Evolutionary conservation across 768 basidiomycete species (phyloP).

Genomic region (Trametes maxima): DNA sequence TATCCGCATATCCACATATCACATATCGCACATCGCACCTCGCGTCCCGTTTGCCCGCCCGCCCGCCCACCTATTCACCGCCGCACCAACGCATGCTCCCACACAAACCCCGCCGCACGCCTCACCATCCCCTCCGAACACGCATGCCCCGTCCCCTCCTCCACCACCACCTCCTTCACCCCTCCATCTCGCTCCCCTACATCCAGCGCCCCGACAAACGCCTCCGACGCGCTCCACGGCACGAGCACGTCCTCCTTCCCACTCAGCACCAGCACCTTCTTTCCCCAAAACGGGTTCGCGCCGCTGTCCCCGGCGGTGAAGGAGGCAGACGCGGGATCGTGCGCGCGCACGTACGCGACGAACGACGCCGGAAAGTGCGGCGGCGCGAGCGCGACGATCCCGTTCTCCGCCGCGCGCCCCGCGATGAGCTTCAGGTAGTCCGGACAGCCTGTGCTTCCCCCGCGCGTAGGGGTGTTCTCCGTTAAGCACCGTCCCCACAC

Average conservation of each 20-base stretch:
- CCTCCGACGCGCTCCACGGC: constrained; percentile 59
- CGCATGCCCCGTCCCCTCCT: constrained; percentile 61
- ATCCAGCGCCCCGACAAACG: constrained; percentile 57
- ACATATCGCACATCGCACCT: not conserved
- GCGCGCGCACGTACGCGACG: constrained; percentile 43
- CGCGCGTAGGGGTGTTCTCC: constrained; percentile 29
- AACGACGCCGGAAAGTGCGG: constrained; percentile 64
- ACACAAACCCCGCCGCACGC: constrained; percentile 39
- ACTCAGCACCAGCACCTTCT: constrained; percentile 71
- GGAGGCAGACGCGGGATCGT: constrained; percentile 48
- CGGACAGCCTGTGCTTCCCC: constrained; percentile 70
- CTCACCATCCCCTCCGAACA: constrained; percentile 63
- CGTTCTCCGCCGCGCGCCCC: constrained; percentile 48
- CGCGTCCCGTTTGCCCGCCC: not conserved
- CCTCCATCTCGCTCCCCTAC: constrained; percentile 51
- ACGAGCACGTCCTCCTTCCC: constrained; percentile 67
- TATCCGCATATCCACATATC: not conserved
- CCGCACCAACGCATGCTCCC: constrained; percentile 23
- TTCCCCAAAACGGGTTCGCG: constrained; percentile 63
- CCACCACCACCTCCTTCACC: constrained; percentile 55
- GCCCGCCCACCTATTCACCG: no score
- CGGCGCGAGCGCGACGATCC: constrained; percentile 47
- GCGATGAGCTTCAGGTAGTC: constrained; percentile 60
- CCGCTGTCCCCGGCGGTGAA: constrained; percentile 38
- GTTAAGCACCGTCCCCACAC: not conserved